phyloP scores from a whole-genome alignment of 176 grass and related monocot genomes.

The Avena insularis region DNA sequence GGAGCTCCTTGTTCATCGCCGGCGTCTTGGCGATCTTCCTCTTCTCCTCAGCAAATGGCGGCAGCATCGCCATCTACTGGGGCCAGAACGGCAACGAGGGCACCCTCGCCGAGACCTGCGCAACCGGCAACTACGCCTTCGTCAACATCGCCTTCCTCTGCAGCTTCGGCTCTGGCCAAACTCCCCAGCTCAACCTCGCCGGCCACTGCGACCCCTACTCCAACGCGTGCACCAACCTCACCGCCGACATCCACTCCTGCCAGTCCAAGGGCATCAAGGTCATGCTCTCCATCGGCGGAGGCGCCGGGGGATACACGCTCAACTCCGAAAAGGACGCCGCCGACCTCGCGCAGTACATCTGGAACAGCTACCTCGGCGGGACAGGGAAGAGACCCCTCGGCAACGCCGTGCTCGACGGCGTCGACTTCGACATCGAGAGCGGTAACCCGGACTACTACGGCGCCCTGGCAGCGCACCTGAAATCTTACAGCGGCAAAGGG shows the following conservation, averaged over 20 bases:
- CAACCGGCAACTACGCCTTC: constrained; percentile 56
- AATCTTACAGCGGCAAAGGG: constrained; percentile 28
- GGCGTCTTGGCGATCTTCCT: constrained; percentile 2
- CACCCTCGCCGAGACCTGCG: constrained; percentile 59
- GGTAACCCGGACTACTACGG: constrained; percentile 59
- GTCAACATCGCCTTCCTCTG: constrained; percentile 68
- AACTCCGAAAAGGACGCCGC: constrained; percentile 47
- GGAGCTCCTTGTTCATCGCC: background rate
- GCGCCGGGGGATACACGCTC: constrained; percentile 54
- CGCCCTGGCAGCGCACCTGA: constrained; percentile 55
- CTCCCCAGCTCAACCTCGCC: constrained; percentile 62
- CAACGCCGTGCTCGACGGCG: constrained; percentile 52
- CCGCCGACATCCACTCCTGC: constrained; percentile 52
- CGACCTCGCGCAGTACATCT: constrained; percentile 59
- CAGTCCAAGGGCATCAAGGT: constrained; percentile 63
- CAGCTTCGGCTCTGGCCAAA: constrained; percentile 57
- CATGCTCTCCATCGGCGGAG: constrained; percentile 75
- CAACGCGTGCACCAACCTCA: constrained; percentile 59
- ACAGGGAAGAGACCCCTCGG: constrained; percentile 51
- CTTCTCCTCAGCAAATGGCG: background rate
- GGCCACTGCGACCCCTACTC: constrained; percentile 71
- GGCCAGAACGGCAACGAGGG: constrained; percentile 63
- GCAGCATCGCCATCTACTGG: constrained; percentile 52
- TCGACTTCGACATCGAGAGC: constrained; percentile 77
- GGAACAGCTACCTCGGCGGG: constrained; percentile 64